Evolutionary conservation across 2,329 filamentous ascomycete species (phyloP).

Genomic region (Macrophomina tecta): DNA sequence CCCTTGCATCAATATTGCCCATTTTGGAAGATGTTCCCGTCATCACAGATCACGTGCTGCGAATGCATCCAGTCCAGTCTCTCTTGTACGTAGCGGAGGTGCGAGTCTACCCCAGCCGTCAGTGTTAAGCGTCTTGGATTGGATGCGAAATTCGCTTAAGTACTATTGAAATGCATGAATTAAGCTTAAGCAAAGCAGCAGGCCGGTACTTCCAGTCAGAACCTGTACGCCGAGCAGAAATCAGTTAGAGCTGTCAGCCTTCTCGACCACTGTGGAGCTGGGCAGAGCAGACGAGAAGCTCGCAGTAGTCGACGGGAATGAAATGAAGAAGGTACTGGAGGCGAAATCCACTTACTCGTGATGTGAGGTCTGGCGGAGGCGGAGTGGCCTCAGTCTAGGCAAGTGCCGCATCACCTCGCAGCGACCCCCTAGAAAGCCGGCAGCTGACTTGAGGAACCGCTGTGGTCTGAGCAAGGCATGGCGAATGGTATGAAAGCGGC

Average conservation of each 20-base stretch:
- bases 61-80: conserved; percentile 5
- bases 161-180: background rate
- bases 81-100: background rate
- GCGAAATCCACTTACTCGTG: background rate
- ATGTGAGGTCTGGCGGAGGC: background rate
- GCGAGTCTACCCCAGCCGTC: background rate
- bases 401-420: background rate
- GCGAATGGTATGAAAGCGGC: background rate
- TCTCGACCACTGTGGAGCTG: background rate
- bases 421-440: background rate
- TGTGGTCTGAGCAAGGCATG: background rate
- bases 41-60: conserved; percentile 2
- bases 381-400: background rate
- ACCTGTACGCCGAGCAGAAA: background rate
- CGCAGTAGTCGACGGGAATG: background rate
- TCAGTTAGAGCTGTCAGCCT: conserved; percentile 6
- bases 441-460: background rate
- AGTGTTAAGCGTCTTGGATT: background rate
- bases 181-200: background rate
- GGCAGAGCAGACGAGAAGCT: background rate
- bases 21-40: background rate
- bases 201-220: background rate
- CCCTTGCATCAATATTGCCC: background rate
- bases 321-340: too few species aligned
- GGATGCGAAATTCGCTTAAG: background rate